Evolutionary conservation across 129 eudicot species (phyloP).

Genomic region (Smallanthus sonchifolius): DNA sequence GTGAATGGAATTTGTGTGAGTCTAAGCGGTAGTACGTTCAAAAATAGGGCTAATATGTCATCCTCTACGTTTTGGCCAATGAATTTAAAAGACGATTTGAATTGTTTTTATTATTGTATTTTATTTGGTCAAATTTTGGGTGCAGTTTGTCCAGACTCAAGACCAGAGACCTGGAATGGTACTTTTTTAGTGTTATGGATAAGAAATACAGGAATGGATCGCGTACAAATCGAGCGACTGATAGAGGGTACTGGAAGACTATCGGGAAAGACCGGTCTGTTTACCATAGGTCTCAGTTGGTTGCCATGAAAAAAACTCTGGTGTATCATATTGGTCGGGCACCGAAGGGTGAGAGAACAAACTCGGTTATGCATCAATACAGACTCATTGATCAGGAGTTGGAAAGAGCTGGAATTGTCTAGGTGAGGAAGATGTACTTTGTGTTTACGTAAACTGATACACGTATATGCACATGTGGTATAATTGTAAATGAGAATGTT

Average conservation of each 20-base stretch:
- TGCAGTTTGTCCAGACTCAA: constrained; percentile 67
- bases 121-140: constrained; percentile 5
- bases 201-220: constrained; percentile 82
- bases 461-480: background rate
- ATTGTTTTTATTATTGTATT: background rate
- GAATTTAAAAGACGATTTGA: constrained; percentile 6
- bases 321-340: constrained; percentile 90
- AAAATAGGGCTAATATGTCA: background rate
- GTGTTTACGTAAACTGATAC: too few relatives aligned
- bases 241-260: constrained; percentile 89
- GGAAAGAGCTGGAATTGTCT: constrained; percentile 54
- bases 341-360: constrained; percentile 73
- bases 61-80: background rate
- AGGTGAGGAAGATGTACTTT: constrained; percentile 44
- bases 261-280: constrained; percentile 93
- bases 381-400: constrained; percentile 69
- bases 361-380: constrained; percentile 98
- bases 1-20: background rate
- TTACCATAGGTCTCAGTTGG: constrained; percentile 52
- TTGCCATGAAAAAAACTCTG: constrained; percentile 92
- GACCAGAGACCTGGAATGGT: constrained; percentile 87
- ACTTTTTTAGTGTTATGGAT: constrained; percentile 78
- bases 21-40: background rate
- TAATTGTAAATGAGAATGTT: background rate
- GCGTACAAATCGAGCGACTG: constrained; percentile 83